These are phyloP conservation scores for Scenedesmus sp. DNA, from an alignment of 163 green algal species.

Conservation along the genomic window DNA sequence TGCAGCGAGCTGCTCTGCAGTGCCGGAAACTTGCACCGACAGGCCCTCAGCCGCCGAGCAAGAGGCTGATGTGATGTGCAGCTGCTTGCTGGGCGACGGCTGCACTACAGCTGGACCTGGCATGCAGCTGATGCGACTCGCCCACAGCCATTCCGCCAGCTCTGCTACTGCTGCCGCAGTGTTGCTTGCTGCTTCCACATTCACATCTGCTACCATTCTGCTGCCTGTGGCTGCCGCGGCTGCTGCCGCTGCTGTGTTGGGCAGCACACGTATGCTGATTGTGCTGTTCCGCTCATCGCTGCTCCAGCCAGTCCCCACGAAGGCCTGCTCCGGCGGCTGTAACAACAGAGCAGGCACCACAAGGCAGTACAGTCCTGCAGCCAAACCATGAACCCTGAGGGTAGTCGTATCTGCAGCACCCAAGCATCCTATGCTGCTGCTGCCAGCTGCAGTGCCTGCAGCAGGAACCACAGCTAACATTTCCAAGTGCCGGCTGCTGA, in stretches of 20 bases:
- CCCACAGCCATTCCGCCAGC: background rate
- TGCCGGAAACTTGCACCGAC: background rate
- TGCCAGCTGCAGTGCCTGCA: background rate
- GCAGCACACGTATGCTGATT: constrained; percentile 6
- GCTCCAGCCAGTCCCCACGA: background rate
- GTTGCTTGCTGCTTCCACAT: background rate
- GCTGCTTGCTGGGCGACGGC: background rate
- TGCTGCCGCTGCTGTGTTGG: background rate
- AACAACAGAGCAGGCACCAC: constrained; percentile 38
- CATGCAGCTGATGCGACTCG: background rate
- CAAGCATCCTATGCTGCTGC: background rate
- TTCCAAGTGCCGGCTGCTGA: background rate
- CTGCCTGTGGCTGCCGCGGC: background rate
- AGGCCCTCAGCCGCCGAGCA: background rate
- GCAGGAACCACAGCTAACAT: background rate
- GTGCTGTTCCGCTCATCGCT: background rate
- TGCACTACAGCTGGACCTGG: background rate
- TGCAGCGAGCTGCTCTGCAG: background rate
- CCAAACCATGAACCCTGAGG: constrained; percentile 25
- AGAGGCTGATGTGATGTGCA: background rate
- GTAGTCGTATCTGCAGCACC: background rate
- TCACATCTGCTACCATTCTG: background rate
- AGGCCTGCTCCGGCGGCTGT: background rate
- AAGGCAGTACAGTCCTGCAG: constrained; percentile 34
- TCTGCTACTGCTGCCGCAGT: background rate